Base-by-base conservation (phyloP, 2,329 filamentous ascomycete species). In the Trichophyton simii region DNA sequence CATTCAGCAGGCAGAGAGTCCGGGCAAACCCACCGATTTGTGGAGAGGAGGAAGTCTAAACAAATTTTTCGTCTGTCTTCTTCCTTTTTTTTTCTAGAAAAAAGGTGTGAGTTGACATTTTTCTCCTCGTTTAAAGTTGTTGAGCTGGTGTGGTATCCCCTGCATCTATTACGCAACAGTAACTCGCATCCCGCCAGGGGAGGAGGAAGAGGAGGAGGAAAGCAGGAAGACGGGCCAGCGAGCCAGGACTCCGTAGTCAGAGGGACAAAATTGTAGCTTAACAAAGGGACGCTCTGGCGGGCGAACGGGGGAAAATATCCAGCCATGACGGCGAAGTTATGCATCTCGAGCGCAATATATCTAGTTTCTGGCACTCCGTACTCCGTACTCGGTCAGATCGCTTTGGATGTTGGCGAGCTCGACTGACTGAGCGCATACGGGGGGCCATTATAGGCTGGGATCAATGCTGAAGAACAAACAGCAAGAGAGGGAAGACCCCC, bases 1-100 rank as follows among this genome's bases (percentile, higher is more conserved):
- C 52, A 55, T 55, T 55, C 52, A 55, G 52, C 52, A 55, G 52
- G 15, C 25, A 55, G 52, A 55, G 52, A 55, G 28, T 55, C 52
- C 52, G 52, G 52, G 52, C 28, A 55, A 55, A 31, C 52, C 52
- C 52, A 55, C 52, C 15, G 52, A 34, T 34, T 34, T 41, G 55
- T 58, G 55, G 55, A 58, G 55, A 58, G 28, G 34, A 36, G 55
- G 34, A 58, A 58, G 55, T n/a, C 55, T 42, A 58, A 58, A 44
- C 55, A 58, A 34, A 58, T 44, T 58, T 58, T 58, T 58, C 55
- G 52, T 38, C 52, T 36, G 13, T 36, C 8, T 13, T 44, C 36
- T 58, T 41, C 34, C 34, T 38, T 38, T 58, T 31, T 7, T 57
- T 57, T 28, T 57, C 31, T 28, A 18, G 41, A 36, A 58, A 58